Evolutionary conservation across 2,329 filamentous ascomycete species (phyloP).

Genomic region (Huntiella decipiens): DNA sequence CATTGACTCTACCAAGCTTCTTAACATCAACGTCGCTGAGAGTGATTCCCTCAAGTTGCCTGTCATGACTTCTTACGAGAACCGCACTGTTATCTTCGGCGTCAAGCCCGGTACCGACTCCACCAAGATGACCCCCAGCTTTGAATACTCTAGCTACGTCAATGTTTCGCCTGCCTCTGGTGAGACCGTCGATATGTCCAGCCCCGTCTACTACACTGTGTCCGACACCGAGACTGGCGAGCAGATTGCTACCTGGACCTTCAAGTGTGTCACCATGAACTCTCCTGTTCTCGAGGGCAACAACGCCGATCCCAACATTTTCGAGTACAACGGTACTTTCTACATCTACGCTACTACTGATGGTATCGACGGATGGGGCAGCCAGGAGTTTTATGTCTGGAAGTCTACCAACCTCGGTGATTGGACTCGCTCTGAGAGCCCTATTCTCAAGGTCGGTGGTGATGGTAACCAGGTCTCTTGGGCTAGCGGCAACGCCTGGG

Average conservation of each 20-base stretch:
- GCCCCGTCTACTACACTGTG: slow-evolving; percentile 12
- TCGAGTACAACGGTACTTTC: slow-evolving; percentile 23
- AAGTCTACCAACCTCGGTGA: slow-evolving; percentile 23
- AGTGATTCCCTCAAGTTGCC: slow-evolving; percentile 11
- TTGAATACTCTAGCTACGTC: slow-evolving; percentile 12
- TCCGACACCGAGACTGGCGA: slow-evolving; percentile 3
- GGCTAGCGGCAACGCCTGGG: slow-evolving; percentile 49
- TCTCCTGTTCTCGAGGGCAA: slow-evolving; percentile 22
- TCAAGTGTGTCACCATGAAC: slow-evolving; percentile 10
- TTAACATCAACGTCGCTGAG: slow-evolving; percentile 11
- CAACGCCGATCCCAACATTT: slow-evolving; percentile 29
- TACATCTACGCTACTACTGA: slow-evolving; percentile 30
- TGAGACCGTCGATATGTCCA: slow-evolving; percentile 12
- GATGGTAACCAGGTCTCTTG: slow-evolving; percentile 36
- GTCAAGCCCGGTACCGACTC: slow-evolving; percentile 13
- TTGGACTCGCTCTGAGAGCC: slow-evolving; percentile 23
- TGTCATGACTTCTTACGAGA: slow-evolving; percentile 12
- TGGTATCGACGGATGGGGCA: slow-evolving; percentile 25
- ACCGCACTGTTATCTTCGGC: slow-evolving; percentile 12
- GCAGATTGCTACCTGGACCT: slow-evolving; percentile 2
- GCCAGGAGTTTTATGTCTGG: slow-evolving; percentile 29
- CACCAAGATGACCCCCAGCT: slow-evolving; percentile 12
- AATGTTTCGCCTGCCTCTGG: slow-evolving; percentile 13
- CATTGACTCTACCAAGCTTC: slow-evolving; percentile 8
- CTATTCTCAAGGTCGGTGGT: slow-evolving; percentile 27